Evolutionary conservation across 1,284 basidiomycete species (phyloP).

Genomic region (Dichomitus squalens): DNA sequence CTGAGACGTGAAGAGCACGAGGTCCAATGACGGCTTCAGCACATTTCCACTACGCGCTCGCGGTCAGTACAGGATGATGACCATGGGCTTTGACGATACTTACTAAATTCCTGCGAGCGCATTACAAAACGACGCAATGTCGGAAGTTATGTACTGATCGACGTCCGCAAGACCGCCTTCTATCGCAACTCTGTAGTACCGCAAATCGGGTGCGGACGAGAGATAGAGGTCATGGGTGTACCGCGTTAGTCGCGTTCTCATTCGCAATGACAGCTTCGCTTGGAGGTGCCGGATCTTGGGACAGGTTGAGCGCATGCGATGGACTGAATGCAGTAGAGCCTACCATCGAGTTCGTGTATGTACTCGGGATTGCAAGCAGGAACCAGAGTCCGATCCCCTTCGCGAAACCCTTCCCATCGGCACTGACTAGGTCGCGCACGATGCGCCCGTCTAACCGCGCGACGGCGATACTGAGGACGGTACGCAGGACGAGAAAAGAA

Average conservation of each 20-base stretch:
- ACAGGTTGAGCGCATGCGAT: background rate
- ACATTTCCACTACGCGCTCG: constrained; percentile 48
- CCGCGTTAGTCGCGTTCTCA: constrained; percentile 87
- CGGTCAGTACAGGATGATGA: background rate
- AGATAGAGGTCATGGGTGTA: constrained; percentile 95
- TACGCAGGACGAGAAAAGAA: constrained; percentile 85
- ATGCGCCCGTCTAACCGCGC: constrained; percentile 90
- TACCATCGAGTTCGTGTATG: constrained; percentile 96
- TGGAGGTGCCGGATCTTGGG: constrained; percentile 88
- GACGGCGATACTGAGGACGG: constrained; percentile 85
- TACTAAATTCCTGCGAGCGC: constrained; percentile 89
- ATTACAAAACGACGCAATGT: constrained; percentile 91
- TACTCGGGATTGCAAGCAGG: constrained; percentile 87
- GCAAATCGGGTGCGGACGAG: constrained; percentile 65
- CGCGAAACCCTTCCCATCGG: constrained; percentile 84
- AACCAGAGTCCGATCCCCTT: constrained; percentile 90
- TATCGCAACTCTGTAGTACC: constrained; percentile 67
- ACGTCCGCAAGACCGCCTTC: constrained; percentile 70
- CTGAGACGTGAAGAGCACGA: constrained; percentile 93
- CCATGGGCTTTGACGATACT: constrained; percentile 31
- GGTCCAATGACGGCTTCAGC: constrained; percentile 90
- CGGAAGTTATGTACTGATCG: constrained; percentile 93
- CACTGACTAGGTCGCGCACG: constrained; percentile 88
- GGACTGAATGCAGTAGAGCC: constrained; percentile 12
- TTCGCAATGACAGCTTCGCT: constrained; percentile 83